Base-by-base conservation (phyloP, 1,284 basidiomycete species). In the Taiwanofungus camphoratus region DNA sequence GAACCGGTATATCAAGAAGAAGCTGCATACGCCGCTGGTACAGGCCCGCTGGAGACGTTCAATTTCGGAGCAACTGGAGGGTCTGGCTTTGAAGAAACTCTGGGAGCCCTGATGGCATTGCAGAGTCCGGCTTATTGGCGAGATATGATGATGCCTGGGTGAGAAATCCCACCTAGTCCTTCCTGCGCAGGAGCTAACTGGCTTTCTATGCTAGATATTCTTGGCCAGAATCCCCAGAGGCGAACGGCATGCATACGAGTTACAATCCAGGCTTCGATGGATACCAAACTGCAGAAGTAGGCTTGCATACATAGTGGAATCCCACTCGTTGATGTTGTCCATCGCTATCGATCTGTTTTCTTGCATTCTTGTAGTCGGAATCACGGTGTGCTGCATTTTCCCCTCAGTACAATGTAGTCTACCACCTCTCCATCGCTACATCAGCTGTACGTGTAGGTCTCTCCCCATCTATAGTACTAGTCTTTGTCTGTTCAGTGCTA, bases 91-190 rank as follows among this genome's bases (percentile, higher is more conserved):
- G 51, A 58, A 34, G 80, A 83, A 36, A 73, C 78, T 60, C 67
- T 86, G 43, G 84, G 82, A 3, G 74, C 83, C 20, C 82, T 89
- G 78, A 72, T 79, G 44, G 77, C 77, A 16, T 66, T 88, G 43
- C 79, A 82, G 51, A 85, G 79, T 44, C 79, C 79, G 1, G 70
- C 66, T 20, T 88, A 79, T 71, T 87, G 82, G 83, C 65, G 74
- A 27, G 82, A 76, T 41, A 81, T 86, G 77, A 80, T 88, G 80
- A 84, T 87, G 81, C 85, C 86, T 38, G 86, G 86, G 79, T 87
- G 42, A 26, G 63, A 55, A 20, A 5, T 9, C 16, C n/a, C n/a
- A n/a, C n/a, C n/a, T n/a, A 11, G 1, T 2, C 12, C 5, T 15
- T 24, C 16, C 21, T 35, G 26, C 26, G 13, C 26, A 27, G 11